phyloP scores from a whole-genome alignment of 1,139 yeast genomes.

The Wickerhamomyces sp. region DNA sequence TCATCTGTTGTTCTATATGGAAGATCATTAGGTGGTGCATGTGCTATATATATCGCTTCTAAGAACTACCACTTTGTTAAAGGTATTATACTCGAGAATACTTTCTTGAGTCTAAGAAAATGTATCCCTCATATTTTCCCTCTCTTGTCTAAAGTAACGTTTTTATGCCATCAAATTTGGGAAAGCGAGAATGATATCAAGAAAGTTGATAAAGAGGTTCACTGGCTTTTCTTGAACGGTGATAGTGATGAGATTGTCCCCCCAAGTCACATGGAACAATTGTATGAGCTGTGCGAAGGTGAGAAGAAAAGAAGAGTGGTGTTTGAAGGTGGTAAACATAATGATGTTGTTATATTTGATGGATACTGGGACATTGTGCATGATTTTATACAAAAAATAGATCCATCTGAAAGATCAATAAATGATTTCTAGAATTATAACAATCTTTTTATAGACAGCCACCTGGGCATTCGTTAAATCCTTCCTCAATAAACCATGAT shows the following conservation, averaged over 20 bases:
- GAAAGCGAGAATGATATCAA: constrained; percentile 63
- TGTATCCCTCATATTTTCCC: constrained; percentile 86
- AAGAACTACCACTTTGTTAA: constrained; percentile 43
- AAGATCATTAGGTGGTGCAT: constrained; percentile 93
- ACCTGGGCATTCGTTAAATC: constrained; percentile 73
- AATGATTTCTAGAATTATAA: neutral
- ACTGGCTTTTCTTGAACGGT: constrained; percentile 72
- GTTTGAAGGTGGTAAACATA: constrained; percentile 65
- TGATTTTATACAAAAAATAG: constrained; percentile 41
- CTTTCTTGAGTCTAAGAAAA: constrained; percentile 73
- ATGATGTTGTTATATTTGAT: constrained; percentile 71
- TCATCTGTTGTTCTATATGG: constrained; percentile 74
- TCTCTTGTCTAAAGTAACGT: constrained; percentile 48
- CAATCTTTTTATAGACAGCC: constrained; percentile 43
- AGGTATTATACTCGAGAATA: constrained; percentile 79
- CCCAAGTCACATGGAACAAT: constrained; percentile 68
- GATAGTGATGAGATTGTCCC: constrained; percentile 87
- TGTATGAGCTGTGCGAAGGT: constrained; percentile 48
- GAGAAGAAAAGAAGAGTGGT: constrained; percentile 43
- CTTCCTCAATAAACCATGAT: constrained; percentile 69
- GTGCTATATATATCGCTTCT: constrained; percentile 77
- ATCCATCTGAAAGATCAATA: constrained; percentile 6
- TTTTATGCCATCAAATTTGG: constrained; percentile 80
- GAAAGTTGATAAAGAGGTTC: constrained; percentile 48
- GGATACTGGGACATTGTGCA: constrained; percentile 70